Percentiles rank a stretch among this genome's conserved stretches.
Evolutionary conservation across 495 filamentous ascomycete species (phyloP).

Genomic region (Peziza echinospora): DNA sequence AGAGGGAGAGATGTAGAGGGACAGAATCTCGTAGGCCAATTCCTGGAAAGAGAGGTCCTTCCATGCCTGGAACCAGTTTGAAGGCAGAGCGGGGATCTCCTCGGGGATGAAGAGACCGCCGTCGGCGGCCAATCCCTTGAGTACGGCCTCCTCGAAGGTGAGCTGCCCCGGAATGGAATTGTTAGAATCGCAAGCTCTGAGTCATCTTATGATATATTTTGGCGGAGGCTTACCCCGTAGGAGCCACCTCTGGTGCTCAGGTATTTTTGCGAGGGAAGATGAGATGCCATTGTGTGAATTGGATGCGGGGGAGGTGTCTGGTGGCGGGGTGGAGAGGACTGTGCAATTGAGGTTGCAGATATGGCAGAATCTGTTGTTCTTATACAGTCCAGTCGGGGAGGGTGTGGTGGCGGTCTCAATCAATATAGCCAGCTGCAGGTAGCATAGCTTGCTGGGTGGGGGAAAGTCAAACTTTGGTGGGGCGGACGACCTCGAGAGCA

Average conservation of each 20-base stretch:
- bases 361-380: too few relatives aligned
- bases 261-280: conserved; percentile 52
- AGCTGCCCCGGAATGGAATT: conserved; percentile 31
- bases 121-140: conserved; percentile 77
- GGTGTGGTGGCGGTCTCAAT: too few relatives aligned
- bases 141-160: conserved; percentile 73
- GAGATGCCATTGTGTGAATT: conserved; percentile 24
- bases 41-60: conserved; percentile 53
- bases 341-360: too few relatives aligned
- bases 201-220: conserved; percentile 1
- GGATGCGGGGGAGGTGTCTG: too few relatives aligned
- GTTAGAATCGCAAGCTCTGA: not conserved
- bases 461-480: too few relatives aligned
- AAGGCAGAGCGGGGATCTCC: conserved; percentile 43
- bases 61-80: conserved; percentile 48
- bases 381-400: too few relatives aligned
- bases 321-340: too few relatives aligned
- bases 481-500: too few relatives aligned
- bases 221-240: conserved; percentile 48
- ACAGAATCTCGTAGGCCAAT: conserved; percentile 51
- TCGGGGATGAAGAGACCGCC: conserved; percentile 82
- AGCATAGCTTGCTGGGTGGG: too few relatives aligned
- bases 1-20: conserved; percentile 54
- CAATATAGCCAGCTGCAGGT: too few relatives aligned
- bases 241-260: conserved; percentile 62